Base-by-base conservation (phyloP, 2,329 filamentous ascomycete genomes). In the Xylaria arbuscula region DNA sequence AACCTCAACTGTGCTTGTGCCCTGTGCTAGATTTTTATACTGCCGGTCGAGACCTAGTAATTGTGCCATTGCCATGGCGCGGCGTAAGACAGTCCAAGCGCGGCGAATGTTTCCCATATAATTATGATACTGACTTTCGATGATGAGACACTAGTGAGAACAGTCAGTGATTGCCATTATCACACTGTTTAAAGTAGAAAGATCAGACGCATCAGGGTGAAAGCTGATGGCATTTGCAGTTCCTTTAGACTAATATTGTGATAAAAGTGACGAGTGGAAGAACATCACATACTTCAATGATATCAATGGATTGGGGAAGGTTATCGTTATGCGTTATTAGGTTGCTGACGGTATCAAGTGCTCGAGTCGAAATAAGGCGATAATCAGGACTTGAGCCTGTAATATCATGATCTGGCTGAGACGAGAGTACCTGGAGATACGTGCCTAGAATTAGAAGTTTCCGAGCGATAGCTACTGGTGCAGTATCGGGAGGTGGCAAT, bases 301-400 rank as follows among this genome's bases (percentile, higher is more conserved):
- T 83, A 61, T 87, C 84, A 1, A 86, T 47, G 0, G 81, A 83
- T 28, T 75, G 77, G 0, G 83, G 72, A 0, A 88, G 73, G 2
- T 83, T 81, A 59, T 87, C 83, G 32, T 86, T 81, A 15, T 78
- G 79, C 0, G 83, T 84, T 0, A 88, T 81, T 8, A 80, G 70
- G 5, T 72, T 75, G 13, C 73, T 77, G 1, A 77, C 77, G 0
- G 74, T 74, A 15, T 79, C 75, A 2, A 80, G 74, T 59, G 45
- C 63, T 36, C 57, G 59, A 38, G 66, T 58, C 40, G 65, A 62
- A 24, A 67, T n/a, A 22, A 28, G 38, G 8, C 24, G 67, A n/a
- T 62, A 62, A 32, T 69, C 54, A 3, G 47, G 8, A n/a, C 32
- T 38, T 32, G 24, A 28, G 17, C 38, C 19, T 7, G 42, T 34